phyloP scores from a whole-genome alignment of 306 rosid genomes.

The Coriaria nepalensis region DNA sequence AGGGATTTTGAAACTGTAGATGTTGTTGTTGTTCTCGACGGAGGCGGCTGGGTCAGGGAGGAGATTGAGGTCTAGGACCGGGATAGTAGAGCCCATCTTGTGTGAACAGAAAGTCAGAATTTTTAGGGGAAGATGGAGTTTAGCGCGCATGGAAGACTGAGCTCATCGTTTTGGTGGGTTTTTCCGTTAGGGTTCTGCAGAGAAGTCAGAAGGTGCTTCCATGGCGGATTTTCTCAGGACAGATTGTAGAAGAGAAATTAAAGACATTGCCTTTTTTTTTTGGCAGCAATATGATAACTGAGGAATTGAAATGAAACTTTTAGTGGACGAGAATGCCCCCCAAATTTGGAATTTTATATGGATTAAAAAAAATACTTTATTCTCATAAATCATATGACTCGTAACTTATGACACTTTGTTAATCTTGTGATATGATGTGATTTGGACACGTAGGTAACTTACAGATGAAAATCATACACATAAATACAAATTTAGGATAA shows the following conservation, averaged over 20 bases:
- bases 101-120: not conserved
- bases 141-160: slow-evolving; percentile 9
- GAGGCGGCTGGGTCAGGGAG: slow-evolving; percentile 30
- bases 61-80: slow-evolving; percentile 41
- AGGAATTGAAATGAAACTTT: too few species aligned
- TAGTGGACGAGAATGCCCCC: too few species aligned
- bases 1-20: slow-evolving; percentile 21
- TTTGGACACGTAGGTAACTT: too few species aligned
- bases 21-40: not conserved
- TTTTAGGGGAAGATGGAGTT: slow-evolving; percentile 5
- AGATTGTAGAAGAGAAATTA: not conserved
- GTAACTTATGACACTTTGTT: too few species aligned
- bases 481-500: too few species aligned
- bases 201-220: slow-evolving; percentile 11
- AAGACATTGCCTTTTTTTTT: not conserved
- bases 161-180: not conserved
- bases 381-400: too few species aligned
- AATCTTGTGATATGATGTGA: too few species aligned
- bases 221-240: slow-evolving; percentile 18
- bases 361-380: too few species aligned
- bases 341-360: too few species aligned
- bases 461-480: too few species aligned
- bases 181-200: slow-evolving; percentile 13
- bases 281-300: not conserved
- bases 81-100: slow-evolving; percentile 41